phyloP scores from a whole-genome alignment of 1,139 yeast species.

The Debaryomyces udenii region DNA sequence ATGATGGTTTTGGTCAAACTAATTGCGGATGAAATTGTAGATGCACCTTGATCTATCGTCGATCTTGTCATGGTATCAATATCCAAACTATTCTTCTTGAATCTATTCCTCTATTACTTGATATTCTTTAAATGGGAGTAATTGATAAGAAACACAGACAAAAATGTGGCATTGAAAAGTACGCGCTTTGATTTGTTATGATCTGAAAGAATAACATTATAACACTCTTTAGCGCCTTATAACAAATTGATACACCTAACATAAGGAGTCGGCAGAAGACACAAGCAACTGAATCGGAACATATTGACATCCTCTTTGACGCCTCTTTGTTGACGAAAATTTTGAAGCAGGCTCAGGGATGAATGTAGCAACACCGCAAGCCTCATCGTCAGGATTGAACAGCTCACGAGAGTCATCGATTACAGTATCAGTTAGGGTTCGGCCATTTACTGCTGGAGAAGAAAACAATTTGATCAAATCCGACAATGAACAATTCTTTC shows the following conservation, averaged over 20 bases:
- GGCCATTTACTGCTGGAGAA: conserved; percentile 78
- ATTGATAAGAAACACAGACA: background rate
- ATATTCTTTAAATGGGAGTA: background rate
- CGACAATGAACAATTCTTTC: conserved; percentile 43
- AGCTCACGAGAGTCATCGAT: conserved; percentile 63
- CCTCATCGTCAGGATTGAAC: conserved; percentile 7
- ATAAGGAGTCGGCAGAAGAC: background rate
- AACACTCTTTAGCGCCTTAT: background rate
- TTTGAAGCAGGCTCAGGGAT: conserved; percentile 6
- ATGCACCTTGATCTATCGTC: conserved; percentile 25
- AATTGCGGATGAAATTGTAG: conserved; percentile 53
- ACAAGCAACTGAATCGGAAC: background rate
- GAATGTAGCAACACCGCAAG: conserved; percentile 4
- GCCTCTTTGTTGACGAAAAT: conserved; percentile 2
- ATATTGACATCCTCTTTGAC: conserved; percentile 1
- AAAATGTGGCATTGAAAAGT: conserved; percentile 1
- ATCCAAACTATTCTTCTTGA: background rate
- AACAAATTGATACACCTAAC: background rate
- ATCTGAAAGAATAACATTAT: background rate
- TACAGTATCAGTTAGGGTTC: conserved; percentile 76
- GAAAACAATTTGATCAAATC: conserved; percentile 42
- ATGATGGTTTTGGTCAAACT: conserved; percentile 72
- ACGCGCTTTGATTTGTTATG: conserved; percentile 1
- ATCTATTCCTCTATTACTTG: background rate
- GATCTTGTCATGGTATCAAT: conserved; percentile 12